phyloP scores from a whole-genome alignment of 129 eudicot species.

The Flaveria bidentis region DNA sequence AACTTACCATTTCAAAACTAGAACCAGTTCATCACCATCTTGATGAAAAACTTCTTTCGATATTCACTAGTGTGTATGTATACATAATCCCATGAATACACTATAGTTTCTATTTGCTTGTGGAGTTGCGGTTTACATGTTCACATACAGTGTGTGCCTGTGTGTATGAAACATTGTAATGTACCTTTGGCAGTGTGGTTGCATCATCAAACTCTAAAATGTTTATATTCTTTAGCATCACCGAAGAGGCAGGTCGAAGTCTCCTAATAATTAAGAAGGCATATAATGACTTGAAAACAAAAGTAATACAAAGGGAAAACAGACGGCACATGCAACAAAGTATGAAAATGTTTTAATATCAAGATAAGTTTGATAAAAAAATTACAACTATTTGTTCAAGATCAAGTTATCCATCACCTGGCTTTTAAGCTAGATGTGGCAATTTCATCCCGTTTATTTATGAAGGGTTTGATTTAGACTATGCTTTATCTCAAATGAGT shows the following conservation, averaged over 20 bases:
- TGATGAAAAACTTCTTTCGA: not conserved
- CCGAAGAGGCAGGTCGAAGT: constrained; percentile 77
- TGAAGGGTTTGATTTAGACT: not conserved
- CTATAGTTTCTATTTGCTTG: not conserved
- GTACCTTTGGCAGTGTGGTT: constrained; percentile 62
- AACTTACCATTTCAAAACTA: too few relatives aligned
- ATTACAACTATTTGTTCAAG: not conserved
- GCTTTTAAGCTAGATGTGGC: not conserved
- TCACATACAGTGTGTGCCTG: not conserved
- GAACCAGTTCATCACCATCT: not conserved
- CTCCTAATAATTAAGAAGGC: constrained; percentile 48
- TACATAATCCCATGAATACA: not conserved
- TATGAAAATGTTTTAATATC: not conserved
- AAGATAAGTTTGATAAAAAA: not conserved
- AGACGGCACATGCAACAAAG: not conserved
- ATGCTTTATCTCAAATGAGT: not conserved
- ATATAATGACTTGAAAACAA: not conserved
- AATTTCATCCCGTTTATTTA: not conserved
- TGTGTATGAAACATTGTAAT: not conserved
- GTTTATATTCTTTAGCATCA: constrained; percentile 60
- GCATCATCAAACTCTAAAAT: constrained; percentile 51
- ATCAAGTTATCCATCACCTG: not conserved
- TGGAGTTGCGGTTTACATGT: not conserved
- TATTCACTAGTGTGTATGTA: not conserved
- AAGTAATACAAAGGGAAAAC: not conserved